A percentile compares a stretch with the other conserved stretches of the same genome.
phyloP scores from a whole-genome alignment of 192 early-diverging fungal species.

The Coemansia furcata region DNA sequence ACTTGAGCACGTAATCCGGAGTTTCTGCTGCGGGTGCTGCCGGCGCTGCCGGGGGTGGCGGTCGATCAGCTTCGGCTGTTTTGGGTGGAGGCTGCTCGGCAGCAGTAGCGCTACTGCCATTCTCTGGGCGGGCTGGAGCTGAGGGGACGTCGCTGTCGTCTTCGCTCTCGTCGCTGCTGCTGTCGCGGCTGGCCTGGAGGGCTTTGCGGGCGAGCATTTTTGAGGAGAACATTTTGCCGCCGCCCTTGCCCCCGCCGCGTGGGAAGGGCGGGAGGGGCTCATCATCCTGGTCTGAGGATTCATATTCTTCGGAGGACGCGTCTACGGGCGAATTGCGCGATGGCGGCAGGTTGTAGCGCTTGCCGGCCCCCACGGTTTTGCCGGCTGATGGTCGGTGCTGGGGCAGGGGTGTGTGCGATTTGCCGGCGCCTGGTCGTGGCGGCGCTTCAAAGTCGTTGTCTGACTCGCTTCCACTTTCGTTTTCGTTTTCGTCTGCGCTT shows the following conservation, averaged over 20 bases:
- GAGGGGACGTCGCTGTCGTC: background rate
- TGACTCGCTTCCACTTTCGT: constrained; percentile 7
- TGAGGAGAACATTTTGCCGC: constrained; percentile 53
- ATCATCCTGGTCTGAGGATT: constrained; percentile 4
- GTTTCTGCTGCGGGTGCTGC: constrained; percentile 32
- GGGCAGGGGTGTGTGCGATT: background rate
- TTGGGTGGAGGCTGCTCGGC: background rate
- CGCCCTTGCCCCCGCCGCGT: constrained; percentile 44
- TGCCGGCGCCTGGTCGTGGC: constrained; percentile 9
- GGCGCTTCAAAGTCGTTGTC: constrained; percentile 28
- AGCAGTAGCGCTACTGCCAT: background rate
- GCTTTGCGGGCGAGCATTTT: constrained; percentile 52
- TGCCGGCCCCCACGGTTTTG: constrained; percentile 44
- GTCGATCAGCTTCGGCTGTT: background rate
- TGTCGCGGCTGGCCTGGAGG: constrained; percentile 20
- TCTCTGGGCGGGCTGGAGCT: background rate
- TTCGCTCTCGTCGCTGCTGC: constrained; percentile 19
- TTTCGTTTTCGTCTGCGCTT: background rate
- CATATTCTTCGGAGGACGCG: constrained; percentile 11
- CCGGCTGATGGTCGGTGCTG: constrained; percentile 26
- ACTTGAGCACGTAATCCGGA: constrained; percentile 84
- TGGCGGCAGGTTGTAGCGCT: constrained; percentile 28
- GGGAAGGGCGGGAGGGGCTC: background rate
- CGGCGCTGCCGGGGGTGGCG: constrained; percentile 6
- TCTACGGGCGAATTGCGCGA: constrained; percentile 28